Evolutionary conservation across 176 grass and related monocot species (phyloP), one percentile per base, ranked within the genome.

Genomic region (Aegilops speltoides): DNA sequence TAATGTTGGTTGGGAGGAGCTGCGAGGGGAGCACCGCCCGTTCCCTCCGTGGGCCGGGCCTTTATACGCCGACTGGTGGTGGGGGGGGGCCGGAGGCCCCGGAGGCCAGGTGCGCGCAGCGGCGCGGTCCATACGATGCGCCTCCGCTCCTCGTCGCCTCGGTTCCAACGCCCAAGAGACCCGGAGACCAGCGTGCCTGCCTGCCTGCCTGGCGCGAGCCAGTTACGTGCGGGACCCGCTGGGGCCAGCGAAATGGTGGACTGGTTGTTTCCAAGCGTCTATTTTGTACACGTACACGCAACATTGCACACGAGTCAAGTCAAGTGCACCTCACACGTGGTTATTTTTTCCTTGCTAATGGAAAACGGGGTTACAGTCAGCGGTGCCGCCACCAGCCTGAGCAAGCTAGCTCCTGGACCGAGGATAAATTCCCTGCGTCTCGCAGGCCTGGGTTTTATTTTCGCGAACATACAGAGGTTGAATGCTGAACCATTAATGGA

Each of bases 131-230:
- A 84, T 77, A 68, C 89, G 61, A 91, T 81, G 76, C 81, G 23
- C 26, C 43, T 46, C 43, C 43, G 43, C 43, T 46, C 43, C 12
- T 34, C 16, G 20, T 26, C 17, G 20, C 89, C 86, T 91, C 86
- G 82, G 82, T 85, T 91, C 62, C 77, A 81, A 77, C 89, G 89
- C 90, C 86, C 76, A 14, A 50, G 64, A 77, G 37, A 71, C 1
- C 8, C 79, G 88, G 78, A 89, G 88, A 5, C 24, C 14, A 5
- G 23, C 72, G 23, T 24, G 67, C 31, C 4, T 11, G 50, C 34
- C 22, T 14, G 84, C 33, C 33, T 28, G 89, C 43, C 66, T 82
- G 75, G 61, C 45, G 40, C 4, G 40, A 56, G 19, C 65, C 24
- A n/a, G 75, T 24, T 69, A 8, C 15, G 2, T 19, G 81, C 43